phyloP scores from a whole-genome alignment of 169 alveolate genomes.

The Eimeria necatrix region DNA sequence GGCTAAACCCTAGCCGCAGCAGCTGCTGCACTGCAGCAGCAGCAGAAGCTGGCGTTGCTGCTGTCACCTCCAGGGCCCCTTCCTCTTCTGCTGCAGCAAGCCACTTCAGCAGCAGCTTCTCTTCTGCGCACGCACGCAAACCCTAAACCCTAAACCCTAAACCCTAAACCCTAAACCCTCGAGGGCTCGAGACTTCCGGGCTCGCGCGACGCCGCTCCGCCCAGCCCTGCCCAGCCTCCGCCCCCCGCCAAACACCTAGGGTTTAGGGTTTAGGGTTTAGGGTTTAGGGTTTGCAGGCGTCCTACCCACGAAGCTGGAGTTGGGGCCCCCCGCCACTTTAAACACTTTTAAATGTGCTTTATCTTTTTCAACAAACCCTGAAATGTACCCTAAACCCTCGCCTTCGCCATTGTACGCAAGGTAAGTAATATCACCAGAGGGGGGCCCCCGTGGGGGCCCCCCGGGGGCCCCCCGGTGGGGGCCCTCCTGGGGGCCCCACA shows the following conservation, averaged over 20 bases:
- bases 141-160: constrained; percentile 25
- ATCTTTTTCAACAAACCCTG: neutral
- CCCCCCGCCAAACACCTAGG: neutral
- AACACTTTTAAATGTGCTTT: neutral
- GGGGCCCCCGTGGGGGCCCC: neutral
- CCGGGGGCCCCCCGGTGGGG: neutral
- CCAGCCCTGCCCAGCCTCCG: too few species aligned
- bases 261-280: constrained; percentile 36
- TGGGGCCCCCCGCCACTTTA: neutral
- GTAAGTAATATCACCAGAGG: neutral
- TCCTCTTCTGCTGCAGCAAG: neutral
- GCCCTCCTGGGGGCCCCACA: neutral
- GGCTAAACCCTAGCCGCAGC: constrained; percentile 33
- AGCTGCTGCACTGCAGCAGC: constrained; percentile 5
- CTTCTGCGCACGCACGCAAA: neutral
- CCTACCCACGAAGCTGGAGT: neutral
- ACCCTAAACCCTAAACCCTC: constrained; percentile 19
- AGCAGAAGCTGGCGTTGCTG: constrained; percentile 15
- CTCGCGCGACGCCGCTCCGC: too few species aligned
- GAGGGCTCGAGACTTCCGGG: neutral
- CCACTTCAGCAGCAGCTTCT: neutral
- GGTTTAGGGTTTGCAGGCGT: neutral
- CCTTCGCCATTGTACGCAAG: neutral
- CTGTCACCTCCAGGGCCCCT: neutral
- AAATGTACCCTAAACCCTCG: neutral